These are phyloP conservation scores for Picea glauca DNA, from an alignment of 75 land plant genomes.

Conservation along the genomic window DNA sequence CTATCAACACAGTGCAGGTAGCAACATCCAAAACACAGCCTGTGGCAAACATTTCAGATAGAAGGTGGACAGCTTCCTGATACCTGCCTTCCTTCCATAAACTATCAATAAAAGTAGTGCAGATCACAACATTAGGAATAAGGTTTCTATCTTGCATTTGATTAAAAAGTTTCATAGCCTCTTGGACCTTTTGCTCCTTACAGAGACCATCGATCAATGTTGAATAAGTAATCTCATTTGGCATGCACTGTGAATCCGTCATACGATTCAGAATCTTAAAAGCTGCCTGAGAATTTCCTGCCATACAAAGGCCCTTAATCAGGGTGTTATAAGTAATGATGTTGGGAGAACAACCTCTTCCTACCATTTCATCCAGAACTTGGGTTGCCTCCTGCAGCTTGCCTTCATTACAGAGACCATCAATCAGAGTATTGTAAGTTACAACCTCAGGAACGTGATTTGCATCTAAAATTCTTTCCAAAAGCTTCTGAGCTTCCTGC, in stretches of 20 bases:
- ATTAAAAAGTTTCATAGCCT: constrained; percentile 17
- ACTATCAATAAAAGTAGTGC: constrained; percentile 13
- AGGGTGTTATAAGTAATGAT: constrained; percentile 34
- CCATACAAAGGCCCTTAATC: constrained; percentile 37
- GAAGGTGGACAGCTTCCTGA: constrained; percentile 20
- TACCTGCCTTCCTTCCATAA: constrained; percentile 5
- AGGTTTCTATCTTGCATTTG: constrained; percentile 27
- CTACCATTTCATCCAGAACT: constrained; percentile 28
- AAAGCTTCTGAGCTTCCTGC: constrained; percentile 18
- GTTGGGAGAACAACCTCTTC: constrained; percentile 14
- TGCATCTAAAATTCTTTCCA: constrained; percentile 24
- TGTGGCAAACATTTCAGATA: constrained; percentile 8
- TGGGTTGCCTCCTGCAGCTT: constrained; percentile 19
- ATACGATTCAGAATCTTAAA: constrained; percentile 37
- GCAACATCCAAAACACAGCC: constrained; percentile 23
- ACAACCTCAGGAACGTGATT: constrained; percentile 8
- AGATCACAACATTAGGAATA: constrained; percentile 13
- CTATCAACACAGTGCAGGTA: constrained; percentile 29
- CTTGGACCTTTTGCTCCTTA: constrained; percentile 17
- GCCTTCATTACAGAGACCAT: constrained; percentile 27
- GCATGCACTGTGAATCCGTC: constrained; percentile 24
- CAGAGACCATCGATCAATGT: constrained; percentile 45
- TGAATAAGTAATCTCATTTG: constrained; percentile 39
- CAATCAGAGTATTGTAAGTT: constrained; percentile 33
- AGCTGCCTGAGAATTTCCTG: constrained; percentile 22